Evolutionary conservation across 495 filamentous ascomycete species (phyloP), one percentile per base, ranked within the genome.

Genomic region (Hypoxylon fragiforme): DNA sequence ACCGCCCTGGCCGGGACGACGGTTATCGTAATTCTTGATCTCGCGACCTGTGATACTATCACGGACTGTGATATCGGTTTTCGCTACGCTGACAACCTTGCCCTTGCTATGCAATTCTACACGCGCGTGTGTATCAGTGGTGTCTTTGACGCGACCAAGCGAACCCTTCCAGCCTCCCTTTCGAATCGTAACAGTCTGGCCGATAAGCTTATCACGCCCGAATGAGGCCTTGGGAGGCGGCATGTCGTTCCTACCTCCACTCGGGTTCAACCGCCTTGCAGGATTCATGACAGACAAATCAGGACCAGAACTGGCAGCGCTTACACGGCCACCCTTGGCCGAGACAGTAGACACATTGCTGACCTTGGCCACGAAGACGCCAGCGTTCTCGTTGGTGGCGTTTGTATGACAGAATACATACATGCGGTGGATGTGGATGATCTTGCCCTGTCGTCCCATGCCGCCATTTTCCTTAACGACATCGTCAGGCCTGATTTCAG

Each of bases 231-330:
- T 85, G 30, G 89, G 90, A n/a, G 94, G 90, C 20, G 82, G 78
- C 88, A 95, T 91, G 39, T 75, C 70, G 41, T 64, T 65, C 39
- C 73, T 73, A 12, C 67, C 69, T 11, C 70, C 76, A 18, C 60
- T 62, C 1, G 76, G 74, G 57, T 90, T 83, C 2, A 76, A 64
- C 72, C 87, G 86, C 55, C 95, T 64, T 2, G 90, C 90, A 19
- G 94, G 94, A 65, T 99, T 97, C 92, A 97, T 95, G 55, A 89
- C 81, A 12, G 81, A 82, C 22, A 98, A 74, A 70, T 98, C 95
- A 1, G 90, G 89, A 6, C 80, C 80, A 3, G 71, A 63, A 7
- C 74, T 74, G 3, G 78, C 68, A 19, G 50, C 63, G 32, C 73
- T 79, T 46, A 82, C 67, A 26, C 90, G 79, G 28, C 90, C 91